These are phyloP conservation scores for Beauveria pseudobassiana DNA, from an alignment of 2,329 filamentous ascomycete species.

Conservation along the genomic window DNA sequence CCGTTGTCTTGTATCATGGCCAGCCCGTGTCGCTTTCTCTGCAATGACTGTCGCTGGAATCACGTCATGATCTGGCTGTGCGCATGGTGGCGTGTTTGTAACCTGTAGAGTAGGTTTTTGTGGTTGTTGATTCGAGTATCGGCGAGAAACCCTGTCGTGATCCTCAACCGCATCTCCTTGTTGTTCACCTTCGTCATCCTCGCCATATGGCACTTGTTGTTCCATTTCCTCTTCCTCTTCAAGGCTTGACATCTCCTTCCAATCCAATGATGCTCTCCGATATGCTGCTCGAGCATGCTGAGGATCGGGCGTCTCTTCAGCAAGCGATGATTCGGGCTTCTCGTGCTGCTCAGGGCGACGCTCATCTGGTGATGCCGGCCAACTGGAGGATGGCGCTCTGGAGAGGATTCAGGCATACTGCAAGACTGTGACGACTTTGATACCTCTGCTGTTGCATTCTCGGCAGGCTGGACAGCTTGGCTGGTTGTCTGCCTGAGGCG, in stretches of 20 bases:
- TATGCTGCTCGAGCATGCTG: neutral
- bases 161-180: neutral
- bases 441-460: neutral
- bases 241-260: neutral
- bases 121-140: neutral
- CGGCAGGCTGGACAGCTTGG: neutral
- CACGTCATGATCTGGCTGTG: constrained; percentile 15
- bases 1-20: neutral
- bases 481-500: neutral
- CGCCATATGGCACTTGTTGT: constrained; percentile 25
- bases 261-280: neutral
- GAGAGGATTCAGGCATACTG: constrained; percentile 7
- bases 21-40: neutral
- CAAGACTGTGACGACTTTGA: neutral
- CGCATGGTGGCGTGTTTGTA: constrained; percentile 18
- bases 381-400: constrained; percentile 15
- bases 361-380: constrained; percentile 17
- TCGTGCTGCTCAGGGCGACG: constrained; percentile 2
- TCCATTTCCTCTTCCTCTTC: constrained; percentile 30
- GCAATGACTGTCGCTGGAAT: constrained; percentile 13
- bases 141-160: neutral
- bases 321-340: constrained; percentile 15
- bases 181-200: constrained; percentile 6
- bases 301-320: constrained; percentile 20
- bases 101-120: neutral